Base-by-base conservation (phyloP, 192 early-diverging fungal genomes). In the Coemansia reversa region DNA sequence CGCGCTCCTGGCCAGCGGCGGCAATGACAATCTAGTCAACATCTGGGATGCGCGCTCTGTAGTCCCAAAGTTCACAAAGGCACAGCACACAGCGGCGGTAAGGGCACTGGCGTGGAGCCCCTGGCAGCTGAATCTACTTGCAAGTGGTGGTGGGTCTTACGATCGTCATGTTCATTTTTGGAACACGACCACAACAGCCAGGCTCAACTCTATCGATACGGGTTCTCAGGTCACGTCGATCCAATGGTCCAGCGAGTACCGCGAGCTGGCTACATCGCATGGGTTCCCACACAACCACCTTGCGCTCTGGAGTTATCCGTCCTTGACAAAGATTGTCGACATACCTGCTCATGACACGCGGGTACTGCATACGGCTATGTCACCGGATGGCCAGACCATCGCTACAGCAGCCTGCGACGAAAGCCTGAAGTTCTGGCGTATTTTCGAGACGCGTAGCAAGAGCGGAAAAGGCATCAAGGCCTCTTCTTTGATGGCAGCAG, bases 51-150 rank as follows among this genome's bases (percentile, higher is more conserved):
- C 83, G 25, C 82, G 87, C 14, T 73, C 70, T n/a, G 69, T 66
- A 0, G 79, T 70, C n/a, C 93, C 95, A 55, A 84, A 85, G 30
- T 87, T 82, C 64, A 86, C 82, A 16, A 87, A 92, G 58, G 77
- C 79, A 1, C 86, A 90, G 51, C 97, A 99, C 74, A 79, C 66
- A 0, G 94, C 95, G 4, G 97, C 97, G 7, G 91, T 99, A 5
- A 95, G 96, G 81, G 94, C 94, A 1, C 62, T 98, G 18, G 93
- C 96, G 18, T 98, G 94, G 96, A 94, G 94, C 71, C 94, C 95
- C 23, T 95, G 91, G 92, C 90, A 94, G 55, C 74, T 72, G 50
- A 86, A 89, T 27, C 49, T 94, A 18, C 71, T 99, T 14, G 97
- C 94, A 0, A 91, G 90, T 0, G 97, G 97, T 23, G 97, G 96